A percentile compares a stretch with the other conserved stretches of the same genome.
Evolutionary conservation across 768 basidiomycete genomes (phyloP).

Genomic region (Amanita rimosa): DNA sequence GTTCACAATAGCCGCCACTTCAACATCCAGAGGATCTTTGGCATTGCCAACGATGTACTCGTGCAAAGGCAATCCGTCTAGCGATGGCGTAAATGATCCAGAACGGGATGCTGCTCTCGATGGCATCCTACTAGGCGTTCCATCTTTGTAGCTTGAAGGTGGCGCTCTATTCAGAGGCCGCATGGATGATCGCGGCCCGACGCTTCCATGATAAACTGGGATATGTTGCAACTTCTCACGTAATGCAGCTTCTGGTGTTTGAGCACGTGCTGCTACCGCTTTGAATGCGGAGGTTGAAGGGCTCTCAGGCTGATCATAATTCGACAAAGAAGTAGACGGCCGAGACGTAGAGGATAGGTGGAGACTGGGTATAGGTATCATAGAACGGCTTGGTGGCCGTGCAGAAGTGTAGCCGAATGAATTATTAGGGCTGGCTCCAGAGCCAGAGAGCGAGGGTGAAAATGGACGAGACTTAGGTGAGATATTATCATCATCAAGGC

Average conservation of each 20-base stretch:
- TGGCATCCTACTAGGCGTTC: conserved; percentile 31
- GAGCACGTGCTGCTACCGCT: conserved; percentile 34
- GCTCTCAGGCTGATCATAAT: conserved; percentile 43
- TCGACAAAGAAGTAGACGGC: conserved; percentile 62
- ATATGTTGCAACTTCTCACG: conserved; percentile 51
- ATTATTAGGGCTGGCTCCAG: conserved; percentile 29
- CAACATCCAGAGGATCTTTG: conserved; percentile 73
- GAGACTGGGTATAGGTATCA: conserved; percentile 71
- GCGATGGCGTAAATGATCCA: conserved; percentile 51
- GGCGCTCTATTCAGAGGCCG: conserved; percentile 39
- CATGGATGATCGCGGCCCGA: conserved; percentile 26
- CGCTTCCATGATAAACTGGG: conserved; percentile 36
- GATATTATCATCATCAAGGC: conserved; percentile 35
- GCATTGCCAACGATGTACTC: conserved; percentile 55
- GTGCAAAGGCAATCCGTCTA: conserved; percentile 42
- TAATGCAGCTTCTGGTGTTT: conserved; percentile 58
- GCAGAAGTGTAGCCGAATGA: conserved; percentile 37
- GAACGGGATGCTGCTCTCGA: conserved; percentile 58
- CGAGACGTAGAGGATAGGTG: conserved; percentile 61
- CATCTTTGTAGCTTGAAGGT: conserved; percentile 70
- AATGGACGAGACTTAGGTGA: conserved; percentile 44
- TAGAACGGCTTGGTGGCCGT: conserved; percentile 73
- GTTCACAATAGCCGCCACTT: conserved; percentile 69
- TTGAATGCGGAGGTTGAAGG: conserved; percentile 34
- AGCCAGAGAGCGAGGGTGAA: conserved; percentile 47